Evolutionary conservation across 2,329 filamentous ascomycete genomes (phyloP).

Genomic region (Arthroderma sp.): DNA sequence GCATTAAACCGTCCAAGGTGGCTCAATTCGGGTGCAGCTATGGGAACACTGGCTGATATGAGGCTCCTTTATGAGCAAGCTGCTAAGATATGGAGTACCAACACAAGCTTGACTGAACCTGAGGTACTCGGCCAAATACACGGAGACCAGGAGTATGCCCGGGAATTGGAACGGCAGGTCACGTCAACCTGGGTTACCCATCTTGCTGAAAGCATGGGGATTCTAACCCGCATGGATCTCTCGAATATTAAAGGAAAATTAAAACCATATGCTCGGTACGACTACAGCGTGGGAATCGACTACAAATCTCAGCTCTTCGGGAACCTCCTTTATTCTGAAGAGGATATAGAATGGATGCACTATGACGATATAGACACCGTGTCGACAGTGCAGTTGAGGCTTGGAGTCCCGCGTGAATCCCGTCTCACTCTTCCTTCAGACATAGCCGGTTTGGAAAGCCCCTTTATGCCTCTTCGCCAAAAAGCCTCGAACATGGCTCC

Average conservation of each 20-base stretch:
- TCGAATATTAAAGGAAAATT: conserved; percentile 23
- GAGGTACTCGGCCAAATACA: conserved; percentile 40
- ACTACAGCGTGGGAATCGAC: conserved; percentile 41
- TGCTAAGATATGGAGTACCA: conserved; percentile 23
- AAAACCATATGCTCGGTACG: conserved; percentile 29
- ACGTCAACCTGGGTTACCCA: conserved; percentile 24
- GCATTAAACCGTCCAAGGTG: conserved; percentile 34
- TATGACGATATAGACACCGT: conserved; percentile 26
- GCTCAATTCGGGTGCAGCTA: conserved; percentile 36
- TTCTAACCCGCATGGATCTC: conserved; percentile 25
- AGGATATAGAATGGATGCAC: conserved; percentile 29
- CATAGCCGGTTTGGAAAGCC: conserved; percentile 20
- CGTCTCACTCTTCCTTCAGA: conserved; percentile 28
- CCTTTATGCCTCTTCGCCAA: conserved; percentile 22
- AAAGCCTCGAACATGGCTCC: conserved; percentile 19
- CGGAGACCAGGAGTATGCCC: conserved; percentile 39
- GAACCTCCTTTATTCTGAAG: conserved; percentile 27
- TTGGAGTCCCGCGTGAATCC: conserved; percentile 24
- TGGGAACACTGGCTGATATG: conserved; percentile 40
- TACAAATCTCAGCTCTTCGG: conserved; percentile 40
- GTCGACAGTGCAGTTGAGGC: conserved; percentile 22
- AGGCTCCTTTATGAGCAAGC: conserved; percentile 34
- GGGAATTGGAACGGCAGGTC: conserved; percentile 29
- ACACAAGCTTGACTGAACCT: conserved; percentile 27
- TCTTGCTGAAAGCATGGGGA: conserved; percentile 25